A percentile compares a stretch with the other conserved stretches of the same genome.
Evolutionary conservation across 495 filamentous ascomycete species (phyloP).

Genomic region (Bathelium albidoporum): DNA sequence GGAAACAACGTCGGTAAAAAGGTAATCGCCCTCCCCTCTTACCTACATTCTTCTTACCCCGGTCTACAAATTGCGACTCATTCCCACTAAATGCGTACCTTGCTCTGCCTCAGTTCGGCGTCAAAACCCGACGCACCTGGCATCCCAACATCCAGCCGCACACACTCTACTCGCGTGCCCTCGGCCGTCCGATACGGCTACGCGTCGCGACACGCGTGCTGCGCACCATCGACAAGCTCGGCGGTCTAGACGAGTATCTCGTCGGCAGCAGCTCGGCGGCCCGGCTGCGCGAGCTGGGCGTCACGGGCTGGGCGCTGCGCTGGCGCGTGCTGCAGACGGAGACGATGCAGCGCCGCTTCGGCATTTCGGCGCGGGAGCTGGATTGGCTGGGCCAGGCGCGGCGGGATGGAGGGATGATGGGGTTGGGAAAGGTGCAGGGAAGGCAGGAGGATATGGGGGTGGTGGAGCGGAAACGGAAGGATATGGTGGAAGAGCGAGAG

Average conservation of each 20-base stretch:
- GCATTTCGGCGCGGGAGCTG: not conserved
- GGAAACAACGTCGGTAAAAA: slow-evolving; percentile 87
- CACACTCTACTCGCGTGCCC: slow-evolving; percentile 57
- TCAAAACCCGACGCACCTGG: slow-evolving; percentile 80
- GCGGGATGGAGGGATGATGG: not conserved
- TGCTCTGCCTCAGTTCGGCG: slow-evolving; percentile 54
- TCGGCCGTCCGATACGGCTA: slow-evolving; percentile 57
- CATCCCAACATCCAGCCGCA: slow-evolving; percentile 76
- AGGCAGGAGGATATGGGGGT: not conserved
- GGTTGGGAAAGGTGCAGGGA: not conserved
- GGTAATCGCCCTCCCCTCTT: slow-evolving; percentile 47
- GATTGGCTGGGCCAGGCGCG: not conserved
- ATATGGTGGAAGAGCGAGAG: too few species aligned
- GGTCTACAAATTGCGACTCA: too few species aligned
- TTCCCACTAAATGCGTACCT: too few species aligned
- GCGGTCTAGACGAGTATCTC: slow-evolving; percentile 85
- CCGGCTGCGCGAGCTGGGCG: slow-evolving; percentile 73
- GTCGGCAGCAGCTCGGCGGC: slow-evolving; percentile 54
- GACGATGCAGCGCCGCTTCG: slow-evolving; percentile 48
- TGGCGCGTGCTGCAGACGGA: slow-evolving; percentile 75
- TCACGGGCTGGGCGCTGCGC: slow-evolving; percentile 76
- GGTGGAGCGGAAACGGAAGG: not conserved
- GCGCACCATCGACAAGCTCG: slow-evolving; percentile 75
- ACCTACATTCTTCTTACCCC: too few species aligned
- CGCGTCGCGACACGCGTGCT: slow-evolving; percentile 67